Base-by-base conservation (phyloP, 108 stramenopile genomes). In the Mediolabrus comicus region DNA sequence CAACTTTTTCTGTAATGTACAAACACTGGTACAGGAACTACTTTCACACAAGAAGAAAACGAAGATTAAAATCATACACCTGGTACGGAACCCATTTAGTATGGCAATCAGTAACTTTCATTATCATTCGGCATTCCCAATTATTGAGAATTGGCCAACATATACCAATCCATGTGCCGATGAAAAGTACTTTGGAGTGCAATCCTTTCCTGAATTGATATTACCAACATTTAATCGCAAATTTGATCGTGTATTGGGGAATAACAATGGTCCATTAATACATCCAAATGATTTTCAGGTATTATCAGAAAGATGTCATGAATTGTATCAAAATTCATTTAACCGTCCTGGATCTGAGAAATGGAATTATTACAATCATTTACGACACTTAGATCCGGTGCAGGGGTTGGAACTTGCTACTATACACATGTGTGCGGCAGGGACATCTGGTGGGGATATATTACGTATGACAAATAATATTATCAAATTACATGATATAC, bases 71-170 rank as follows among this genome's bases (percentile, higher is more conserved):
- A 61, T 73, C 13, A 56, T 73, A 6, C 72, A 73, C 10, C 28
- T 73, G 19, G 72, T 73, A 9, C 72, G 72, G 0, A 41, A 73
- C 61, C 72, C 72, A 14, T 73, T 32, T 26, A 46, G 53, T 32
- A 67, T 73, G 34, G 72, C 72, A 3, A 14, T 73, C 0, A 61
- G 59, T 38, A 73, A 73, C 28, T 73, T 58, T 25, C 27, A 60
- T 25, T 73, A 73, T 26, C 72, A 73, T 56, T 29, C 72, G 12
- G 67, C 67, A 32, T 59, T 30, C 30, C 77, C 77, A 16, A 73
- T 29, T 2, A 59, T 62, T 35, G 62, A 49, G 32, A 67, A 67
- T 8, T 76, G 75, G 61, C 54, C 41, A 16, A 38, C 14, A 32
- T 55, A 36, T 59, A 53, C 61, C 52, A 8, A 24, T 0, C 46